Percentiles rank a stretch among this genome's conserved stretches.
Evolutionary conservation across 768 basidiomycete species (phyloP).

Genomic region (Pleurotus salmoneostramineus): DNA sequence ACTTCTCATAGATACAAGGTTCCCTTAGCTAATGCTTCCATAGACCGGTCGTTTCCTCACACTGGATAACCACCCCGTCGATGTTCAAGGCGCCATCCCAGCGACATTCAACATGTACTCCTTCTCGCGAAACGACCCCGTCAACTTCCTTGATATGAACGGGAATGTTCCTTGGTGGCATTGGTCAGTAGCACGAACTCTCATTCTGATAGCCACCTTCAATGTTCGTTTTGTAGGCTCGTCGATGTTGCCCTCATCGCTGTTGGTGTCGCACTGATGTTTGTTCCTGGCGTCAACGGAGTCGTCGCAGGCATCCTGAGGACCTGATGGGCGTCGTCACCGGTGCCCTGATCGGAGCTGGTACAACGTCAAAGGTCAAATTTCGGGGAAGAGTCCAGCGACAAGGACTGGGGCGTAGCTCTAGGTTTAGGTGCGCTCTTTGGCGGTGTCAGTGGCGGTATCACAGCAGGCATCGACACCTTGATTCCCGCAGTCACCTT

Average conservation of each 20-base stretch:
- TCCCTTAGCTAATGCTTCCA: neutral
- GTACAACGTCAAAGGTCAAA: neutral
- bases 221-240: neutral
- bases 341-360: neutral
- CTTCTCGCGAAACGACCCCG: conserved; percentile 11
- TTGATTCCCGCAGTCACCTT: neutral
- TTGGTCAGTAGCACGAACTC: neutral
- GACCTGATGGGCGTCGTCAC: neutral
- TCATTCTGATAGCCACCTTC: neutral
- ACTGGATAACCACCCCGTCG: neutral
- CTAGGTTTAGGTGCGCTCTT: neutral
- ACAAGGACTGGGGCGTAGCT: neutral
- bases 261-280: neutral
- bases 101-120: conserved; percentile 12
- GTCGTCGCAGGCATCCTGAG: neutral
- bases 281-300: neutral
- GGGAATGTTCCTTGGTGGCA: conserved; percentile 14
- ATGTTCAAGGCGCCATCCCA: neutral
- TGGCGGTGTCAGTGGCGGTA: neutral
- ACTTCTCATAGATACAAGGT: neutral
- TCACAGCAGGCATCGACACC: neutral
- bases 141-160: conserved; percentile 12
- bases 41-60: neutral
- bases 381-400: neutral
- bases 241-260: neutral